phyloP scores from a whole-genome alignment of 2,329 filamentous ascomycete genomes.

The Xylariaceae sp. region DNA sequence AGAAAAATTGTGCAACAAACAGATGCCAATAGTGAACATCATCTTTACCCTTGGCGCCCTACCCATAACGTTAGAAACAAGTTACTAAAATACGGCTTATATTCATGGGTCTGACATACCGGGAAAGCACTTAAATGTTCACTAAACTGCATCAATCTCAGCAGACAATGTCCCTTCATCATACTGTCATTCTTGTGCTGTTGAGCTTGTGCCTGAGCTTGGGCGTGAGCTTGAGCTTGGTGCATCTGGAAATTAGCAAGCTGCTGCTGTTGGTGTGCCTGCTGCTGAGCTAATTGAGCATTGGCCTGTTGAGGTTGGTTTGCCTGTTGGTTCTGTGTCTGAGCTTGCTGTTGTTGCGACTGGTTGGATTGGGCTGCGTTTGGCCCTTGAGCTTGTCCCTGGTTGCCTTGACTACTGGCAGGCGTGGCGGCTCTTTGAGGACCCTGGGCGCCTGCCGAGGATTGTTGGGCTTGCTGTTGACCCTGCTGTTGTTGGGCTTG shows the following conservation, averaged over 20 bases:
- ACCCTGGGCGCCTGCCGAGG: constrained; percentile 33
- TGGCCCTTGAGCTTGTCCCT: constrained; percentile 45
- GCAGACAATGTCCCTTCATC: constrained; percentile 63
- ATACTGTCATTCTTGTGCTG: constrained; percentile 58
- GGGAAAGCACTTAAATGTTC: constrained; percentile 66
- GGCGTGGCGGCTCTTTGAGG: constrained; percentile 30
- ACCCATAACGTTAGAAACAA: constrained; percentile 31
- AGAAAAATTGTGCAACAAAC: constrained; percentile 85
- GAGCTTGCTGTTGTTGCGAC: constrained; percentile 39
- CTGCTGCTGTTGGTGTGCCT: constrained; percentile 48
- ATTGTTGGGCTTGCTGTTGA: constrained; percentile 40
- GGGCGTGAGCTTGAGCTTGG: constrained; percentile 28
- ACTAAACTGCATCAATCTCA: constrained; percentile 68
- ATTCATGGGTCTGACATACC: constrained; percentile 46
- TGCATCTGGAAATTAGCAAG: constrained; percentile 36
- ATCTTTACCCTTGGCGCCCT: constrained; percentile 66
- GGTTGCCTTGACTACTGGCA: constrained; percentile 33
- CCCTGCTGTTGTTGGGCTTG: constrained; percentile 32
- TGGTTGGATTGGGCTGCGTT: constrained; percentile 33
- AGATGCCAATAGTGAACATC: constrained; percentile 79
- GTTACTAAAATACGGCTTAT: not conserved
- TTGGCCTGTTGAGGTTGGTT: constrained; percentile 39
- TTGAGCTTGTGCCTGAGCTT: constrained; percentile 35
- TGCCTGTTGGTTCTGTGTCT: constrained; percentile 41
- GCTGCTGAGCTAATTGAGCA: constrained; percentile 42